Evolutionary conservation across 2,329 filamentous ascomycete genomes (phyloP), one percentile per base, ranked within the genome.

Genomic region (Mariannaea sp.): DNA sequence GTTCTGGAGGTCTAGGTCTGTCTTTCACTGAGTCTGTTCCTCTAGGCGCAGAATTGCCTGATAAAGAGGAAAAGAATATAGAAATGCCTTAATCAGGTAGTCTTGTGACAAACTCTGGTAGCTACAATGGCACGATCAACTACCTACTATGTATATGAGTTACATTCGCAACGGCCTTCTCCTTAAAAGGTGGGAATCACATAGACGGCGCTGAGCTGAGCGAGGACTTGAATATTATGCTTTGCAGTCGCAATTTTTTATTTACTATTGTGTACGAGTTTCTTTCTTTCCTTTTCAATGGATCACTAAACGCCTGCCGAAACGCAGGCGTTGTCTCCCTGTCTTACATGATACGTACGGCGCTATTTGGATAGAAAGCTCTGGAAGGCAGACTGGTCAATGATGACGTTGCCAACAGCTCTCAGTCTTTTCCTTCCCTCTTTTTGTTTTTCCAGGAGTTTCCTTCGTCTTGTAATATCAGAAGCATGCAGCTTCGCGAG

Each of bases 381-480:
- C 73, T 99, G 94, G 70, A 97, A 99, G 3, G 92, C 92, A 62
- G 91, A 89, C 65, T 97, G 92, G 57, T 97, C 92, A 71, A 99
- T 97, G n/a, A 92, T 82, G 1, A 99, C 92, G 68, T 96, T 96
- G 0, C 94, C 90, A 5, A 92, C 87, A 1, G 88, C 83, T 54
- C 90, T 84, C 54, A 99, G 74, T 72, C 88, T 89, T 82, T 96
- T 97, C 50, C 92, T 82, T 0, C 94, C 94, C 61, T 92, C 92
- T 76, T 99, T 99, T 73, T 99, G 94, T 79, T 93, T 96, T 75
- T 97, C 93, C 9, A 99, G 74, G 60, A 99, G 73, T 73, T 99
- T 99, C 66, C 86, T 83, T 30, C 92, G 82, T 53, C 94, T 79
- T 3, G 85, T 85, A 13, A 96, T 83, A 74, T 99, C 94, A 57